A percentile compares a stretch with the other conserved stretches of the same genome.
These are phyloP conservation scores for Madurella fahalii DNA, from an alignment of 2,329 filamentous ascomycete species.

Conservation along the genomic window DNA sequence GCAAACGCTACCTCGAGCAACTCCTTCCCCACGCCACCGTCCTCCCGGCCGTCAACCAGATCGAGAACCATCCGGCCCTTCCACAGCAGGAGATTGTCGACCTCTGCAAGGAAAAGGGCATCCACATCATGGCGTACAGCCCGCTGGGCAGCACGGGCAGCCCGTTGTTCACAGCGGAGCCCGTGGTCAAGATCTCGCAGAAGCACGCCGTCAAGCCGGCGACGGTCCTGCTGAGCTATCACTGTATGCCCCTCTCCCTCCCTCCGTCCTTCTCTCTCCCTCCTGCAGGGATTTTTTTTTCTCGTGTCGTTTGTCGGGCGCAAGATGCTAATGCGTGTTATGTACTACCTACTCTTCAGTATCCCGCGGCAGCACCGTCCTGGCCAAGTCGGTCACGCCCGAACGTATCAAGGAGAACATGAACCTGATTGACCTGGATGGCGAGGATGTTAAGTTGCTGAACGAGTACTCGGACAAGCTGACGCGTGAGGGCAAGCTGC, in stretches of 20 bases:
- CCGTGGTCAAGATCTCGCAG: constrained; percentile 60
- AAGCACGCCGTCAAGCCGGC: constrained; percentile 59
- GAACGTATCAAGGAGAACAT: constrained; percentile 67
- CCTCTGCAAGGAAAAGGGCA: constrained; percentile 62
- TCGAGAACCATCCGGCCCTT: constrained; percentile 68
- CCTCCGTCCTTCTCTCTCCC: too few relatives aligned
- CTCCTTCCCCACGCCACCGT: constrained; percentile 49
- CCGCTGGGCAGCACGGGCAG: constrained; percentile 62
- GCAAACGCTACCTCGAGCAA: constrained; percentile 51
- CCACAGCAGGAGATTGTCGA: constrained; percentile 70
- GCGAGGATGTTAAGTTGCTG: constrained; percentile 56
- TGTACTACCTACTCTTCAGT: constrained; percentile 42
- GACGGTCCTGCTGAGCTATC: constrained; percentile 66
- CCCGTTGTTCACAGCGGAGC: constrained; percentile 60
- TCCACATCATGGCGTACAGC: constrained; percentile 69
- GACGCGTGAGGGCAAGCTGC: constrained; percentile 46
- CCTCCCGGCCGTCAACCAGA: constrained; percentile 65
- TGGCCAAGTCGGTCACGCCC: constrained; percentile 68
- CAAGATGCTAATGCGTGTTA: constrained; percentile 3
- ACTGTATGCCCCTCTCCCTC: constrained; percentile 51
- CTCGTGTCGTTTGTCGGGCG: not conserved
- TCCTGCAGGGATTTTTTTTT: not conserved
- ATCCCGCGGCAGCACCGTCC: constrained; percentile 63
- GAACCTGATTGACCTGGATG: constrained; percentile 61
- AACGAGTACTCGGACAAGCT: constrained; percentile 52